These are phyloP conservation scores for Dryadomyces sulphureus DNA, from an alignment of 2,329 filamentous ascomycete species.

Conservation along the genomic window DNA sequence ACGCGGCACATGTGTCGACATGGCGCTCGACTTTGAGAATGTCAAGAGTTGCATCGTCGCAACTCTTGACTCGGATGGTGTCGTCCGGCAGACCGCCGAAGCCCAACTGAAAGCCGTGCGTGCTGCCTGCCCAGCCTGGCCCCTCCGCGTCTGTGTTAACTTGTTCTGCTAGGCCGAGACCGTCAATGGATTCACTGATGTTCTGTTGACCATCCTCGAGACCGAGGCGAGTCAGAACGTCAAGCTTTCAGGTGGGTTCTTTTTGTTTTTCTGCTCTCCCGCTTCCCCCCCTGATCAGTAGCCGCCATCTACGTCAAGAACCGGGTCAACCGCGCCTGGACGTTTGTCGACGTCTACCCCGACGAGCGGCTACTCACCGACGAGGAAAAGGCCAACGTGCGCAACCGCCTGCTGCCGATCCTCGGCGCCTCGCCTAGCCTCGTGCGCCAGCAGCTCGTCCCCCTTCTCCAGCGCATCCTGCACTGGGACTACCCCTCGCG, in stretches of 20 bases:
- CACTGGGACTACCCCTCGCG: slow-evolving; percentile 87
- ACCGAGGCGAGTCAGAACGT: slow-evolving; percentile 74
- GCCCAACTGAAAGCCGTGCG: slow-evolving; percentile 69
- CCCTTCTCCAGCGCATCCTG: slow-evolving; percentile 88
- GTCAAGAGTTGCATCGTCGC: slow-evolving; percentile 12
- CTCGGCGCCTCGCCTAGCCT: slow-evolving; percentile 66
- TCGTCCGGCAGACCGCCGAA: slow-evolving; percentile 58
- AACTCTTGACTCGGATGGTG: slow-evolving; percentile 10
- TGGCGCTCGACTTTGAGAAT: slow-evolving; percentile 14
- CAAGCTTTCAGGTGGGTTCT: slow-evolving; percentile 66
- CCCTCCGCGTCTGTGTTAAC: background rate
- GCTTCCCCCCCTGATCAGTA: slow-evolving; percentile 21
- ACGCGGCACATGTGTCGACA: slow-evolving; percentile 31
- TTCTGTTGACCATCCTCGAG: slow-evolving; percentile 80
- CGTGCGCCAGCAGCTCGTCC: slow-evolving; percentile 84
- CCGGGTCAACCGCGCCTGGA: slow-evolving; percentile 86
- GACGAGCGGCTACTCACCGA: slow-evolving; percentile 67
- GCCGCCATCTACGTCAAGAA: slow-evolving; percentile 98
- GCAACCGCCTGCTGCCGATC: slow-evolving; percentile 77
- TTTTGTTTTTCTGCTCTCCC: slow-evolving; percentile 10
- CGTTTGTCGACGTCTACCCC: slow-evolving; percentile 58
- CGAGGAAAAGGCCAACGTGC: slow-evolving; percentile 74
- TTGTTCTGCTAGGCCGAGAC: slow-evolving; percentile 58
- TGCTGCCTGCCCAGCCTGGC: background rate
- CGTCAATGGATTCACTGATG: slow-evolving; percentile 77